Percentiles rank a stretch among this genome's conserved stretches.
Conservation (phyloP, 345 rosid genomes). For the rapeseed (Brassica napus) region DNA sequence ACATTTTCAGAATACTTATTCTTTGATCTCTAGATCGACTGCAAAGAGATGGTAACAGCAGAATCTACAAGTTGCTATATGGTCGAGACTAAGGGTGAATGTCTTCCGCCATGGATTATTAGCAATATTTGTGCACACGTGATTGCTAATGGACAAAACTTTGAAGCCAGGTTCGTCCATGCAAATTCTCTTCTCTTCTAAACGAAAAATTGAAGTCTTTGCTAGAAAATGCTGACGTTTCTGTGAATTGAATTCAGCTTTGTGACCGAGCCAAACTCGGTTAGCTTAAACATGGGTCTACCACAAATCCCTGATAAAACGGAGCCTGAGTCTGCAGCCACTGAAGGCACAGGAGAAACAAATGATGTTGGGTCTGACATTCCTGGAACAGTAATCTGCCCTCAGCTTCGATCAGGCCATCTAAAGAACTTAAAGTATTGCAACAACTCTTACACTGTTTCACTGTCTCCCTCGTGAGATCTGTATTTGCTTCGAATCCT, state of each 20-base stretch:
- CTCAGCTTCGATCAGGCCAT: constrained; percentile 56
- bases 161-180: constrained; percentile 73
- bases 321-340: constrained; percentile 37
- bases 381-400: constrained; percentile 50
- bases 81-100: constrained; percentile 66
- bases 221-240: not conserved
- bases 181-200: not conserved
- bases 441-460: constrained; percentile 61
- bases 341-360: constrained; percentile 33
- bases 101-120: constrained; percentile 84
- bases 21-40: constrained; percentile 65
- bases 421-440: constrained; percentile 70
- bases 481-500: constrained; percentile 16
- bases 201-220: not conserved
- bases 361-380: constrained; percentile 42
- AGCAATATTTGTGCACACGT: constrained; percentile 63
- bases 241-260: constrained; percentile 57
- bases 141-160: constrained; percentile 56
- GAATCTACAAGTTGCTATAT: constrained; percentile 46
- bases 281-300: constrained; percentile 74
- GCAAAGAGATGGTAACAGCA: constrained; percentile 58
- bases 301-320: constrained; percentile 37
- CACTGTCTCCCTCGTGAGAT: constrained; percentile 55
- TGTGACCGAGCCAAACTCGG: constrained; percentile 59
- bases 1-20: not conserved